Conservation (phyloP, 2,329 filamentous ascomycete species). For the Fusarium xylarioides region DNA sequence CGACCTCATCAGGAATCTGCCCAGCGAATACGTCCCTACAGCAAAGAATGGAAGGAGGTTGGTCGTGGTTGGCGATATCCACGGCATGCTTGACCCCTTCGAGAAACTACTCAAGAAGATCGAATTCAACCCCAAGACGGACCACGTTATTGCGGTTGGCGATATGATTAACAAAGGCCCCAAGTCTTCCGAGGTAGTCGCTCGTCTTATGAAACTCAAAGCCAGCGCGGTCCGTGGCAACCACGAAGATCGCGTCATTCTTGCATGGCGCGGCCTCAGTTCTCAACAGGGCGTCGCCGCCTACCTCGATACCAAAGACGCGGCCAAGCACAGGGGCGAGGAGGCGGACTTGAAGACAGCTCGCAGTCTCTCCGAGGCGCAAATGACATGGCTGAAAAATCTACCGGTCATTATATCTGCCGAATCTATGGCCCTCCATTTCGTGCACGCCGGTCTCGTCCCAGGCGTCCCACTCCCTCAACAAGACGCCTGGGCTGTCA, state of each 20-base stretch:
- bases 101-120: slow-evolving; percentile 72
- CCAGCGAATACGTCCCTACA: slow-evolving; percentile 46
- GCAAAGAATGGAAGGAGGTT: slow-evolving; percentile 64
- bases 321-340: slow-evolving; percentile 47
- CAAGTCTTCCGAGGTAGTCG: slow-evolving; percentile 80
- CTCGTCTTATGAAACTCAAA: slow-evolving; percentile 74
- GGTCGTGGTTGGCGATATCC: slow-evolving; percentile 89
- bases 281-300: slow-evolving; percentile 40
- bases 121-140: slow-evolving; percentile 63
- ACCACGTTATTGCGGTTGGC: slow-evolving; percentile 80
- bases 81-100: slow-evolving; percentile 81
- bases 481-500: slow-evolving; percentile 81
- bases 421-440: slow-evolving; percentile 69
- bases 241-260: slow-evolving; percentile 88
- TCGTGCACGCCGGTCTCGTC: slow-evolving; percentile 88
- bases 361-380: slow-evolving; percentile 61
- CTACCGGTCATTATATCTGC: slow-evolving; percentile 83
- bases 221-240: slow-evolving; percentile 91
- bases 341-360: slow-evolving; percentile 62
- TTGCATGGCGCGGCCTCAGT: slow-evolving; percentile 58
- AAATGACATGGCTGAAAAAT: slow-evolving; percentile 73
- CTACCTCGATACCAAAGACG: slow-evolving; percentile 39
- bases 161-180: slow-evolving; percentile 90
- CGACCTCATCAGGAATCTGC: slow-evolving; percentile 45
- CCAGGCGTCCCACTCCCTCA: slow-evolving; percentile 74